Evolutionary conservation across 768 basidiomycete species (phyloP).

Genomic region (Kondoa subrosea): DNA sequence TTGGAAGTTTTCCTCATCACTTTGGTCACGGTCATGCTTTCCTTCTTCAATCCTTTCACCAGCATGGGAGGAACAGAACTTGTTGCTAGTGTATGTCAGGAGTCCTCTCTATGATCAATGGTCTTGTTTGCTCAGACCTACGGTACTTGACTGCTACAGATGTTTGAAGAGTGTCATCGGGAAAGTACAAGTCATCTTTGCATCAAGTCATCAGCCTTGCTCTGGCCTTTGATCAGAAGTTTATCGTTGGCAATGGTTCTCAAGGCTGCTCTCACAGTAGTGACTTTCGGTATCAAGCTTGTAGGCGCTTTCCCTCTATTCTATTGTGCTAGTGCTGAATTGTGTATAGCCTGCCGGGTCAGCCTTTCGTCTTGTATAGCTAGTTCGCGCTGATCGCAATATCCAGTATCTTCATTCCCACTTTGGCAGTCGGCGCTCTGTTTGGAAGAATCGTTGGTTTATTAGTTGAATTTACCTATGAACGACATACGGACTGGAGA

Average conservation of each 20-base stretch:
- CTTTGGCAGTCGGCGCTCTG: constrained; percentile 80
- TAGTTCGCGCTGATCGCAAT: constrained; percentile 33
- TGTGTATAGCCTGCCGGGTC: background rate
- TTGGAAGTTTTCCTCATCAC: constrained; percentile 65
- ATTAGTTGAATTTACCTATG: constrained; percentile 56
- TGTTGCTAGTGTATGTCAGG: constrained; percentile 42
- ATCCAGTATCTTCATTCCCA: constrained; percentile 92
- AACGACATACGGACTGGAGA: constrained; percentile 42
- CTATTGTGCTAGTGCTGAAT: background rate
- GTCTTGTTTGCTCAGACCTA: constrained; percentile 45
- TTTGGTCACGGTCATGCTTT: constrained; percentile 50
- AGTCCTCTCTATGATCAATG: constrained; percentile 40
- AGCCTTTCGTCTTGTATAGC: background rate
- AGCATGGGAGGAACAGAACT: constrained; percentile 92
- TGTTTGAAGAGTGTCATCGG: too few relatives aligned
- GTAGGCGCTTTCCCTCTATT: constrained; percentile 25
- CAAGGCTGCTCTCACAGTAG: constrained; percentile 60
- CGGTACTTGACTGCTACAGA: too few relatives aligned
- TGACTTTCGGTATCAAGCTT: constrained; percentile 41
- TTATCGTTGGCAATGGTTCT: constrained; percentile 63
- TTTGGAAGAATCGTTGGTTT: constrained; percentile 77
- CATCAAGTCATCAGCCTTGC: constrained; percentile 37
- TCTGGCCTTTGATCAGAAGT: constrained; percentile 47
- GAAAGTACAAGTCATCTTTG: constrained; percentile 52
- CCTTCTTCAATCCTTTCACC: constrained; percentile 75